Conservation (phyloP, 2,329 filamentous ascomycete species). For the Sporothrix humicola region DNA sequence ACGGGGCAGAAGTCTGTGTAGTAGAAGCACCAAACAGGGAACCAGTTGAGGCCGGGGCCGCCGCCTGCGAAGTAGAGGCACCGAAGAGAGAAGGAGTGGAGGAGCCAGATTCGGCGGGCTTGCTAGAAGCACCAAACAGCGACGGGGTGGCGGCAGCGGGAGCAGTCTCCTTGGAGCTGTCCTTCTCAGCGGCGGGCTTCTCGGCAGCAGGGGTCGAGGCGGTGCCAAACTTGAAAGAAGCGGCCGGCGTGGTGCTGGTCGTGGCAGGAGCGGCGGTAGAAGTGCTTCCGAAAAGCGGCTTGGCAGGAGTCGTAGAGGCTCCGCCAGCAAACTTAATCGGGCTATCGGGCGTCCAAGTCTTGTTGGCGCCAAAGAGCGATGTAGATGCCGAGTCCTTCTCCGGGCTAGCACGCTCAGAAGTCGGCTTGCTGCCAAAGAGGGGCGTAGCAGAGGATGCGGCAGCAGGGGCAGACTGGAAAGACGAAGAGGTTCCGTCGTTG, state of each 20-base stretch:
- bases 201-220: slow-evolving; percentile 11
- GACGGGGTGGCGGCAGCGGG: slow-evolving; percentile 11
- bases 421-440: slow-evolving; percentile 41
- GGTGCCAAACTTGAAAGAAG: slow-evolving; percentile 34
- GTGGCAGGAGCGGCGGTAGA: not conserved
- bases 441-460: slow-evolving; percentile 27
- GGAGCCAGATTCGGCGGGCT: slow-evolving; percentile 27
- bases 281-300: slow-evolving; percentile 36
- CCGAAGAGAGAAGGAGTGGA: slow-evolving; percentile 33
- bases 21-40: slow-evolving; percentile 18
- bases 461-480: not conserved
- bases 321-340: slow-evolving; percentile 60
- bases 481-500: slow-evolving; percentile 39
- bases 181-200: not conserved
- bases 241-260: not conserved
- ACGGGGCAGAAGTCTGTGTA: not conserved
- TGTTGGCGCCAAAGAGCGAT: slow-evolving; percentile 45
- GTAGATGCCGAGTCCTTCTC: slow-evolving; percentile 46
- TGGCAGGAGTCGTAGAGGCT: slow-evolving; percentile 33
- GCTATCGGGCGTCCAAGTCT: slow-evolving; percentile 56
- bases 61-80: not conserved
- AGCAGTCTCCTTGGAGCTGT: not conserved
- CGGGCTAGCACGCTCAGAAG: slow-evolving; percentile 51
- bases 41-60: not conserved
- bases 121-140: slow-evolving; percentile 27